These are phyloP conservation scores for Neckera pumila DNA, from an alignment of 225 moss, liverwort and hornwort genomes.

Conservation along the genomic window DNA sequence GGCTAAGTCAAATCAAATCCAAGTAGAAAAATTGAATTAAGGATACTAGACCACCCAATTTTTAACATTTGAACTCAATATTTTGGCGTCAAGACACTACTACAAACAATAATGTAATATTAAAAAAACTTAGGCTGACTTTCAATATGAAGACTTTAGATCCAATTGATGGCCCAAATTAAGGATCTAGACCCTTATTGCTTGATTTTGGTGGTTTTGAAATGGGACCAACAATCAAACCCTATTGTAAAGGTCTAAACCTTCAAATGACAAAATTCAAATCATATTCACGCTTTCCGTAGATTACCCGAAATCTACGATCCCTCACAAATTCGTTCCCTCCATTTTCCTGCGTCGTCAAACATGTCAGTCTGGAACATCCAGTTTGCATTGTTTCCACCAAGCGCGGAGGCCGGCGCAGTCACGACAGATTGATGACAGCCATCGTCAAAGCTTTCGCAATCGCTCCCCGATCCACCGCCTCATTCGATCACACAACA, in stretches of 20 bases:
- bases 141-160: not conserved
- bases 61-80: not conserved
- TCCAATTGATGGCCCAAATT: not conserved
- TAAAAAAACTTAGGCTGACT: not conserved
- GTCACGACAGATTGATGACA: not conserved
- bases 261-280: not conserved
- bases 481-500: not conserved
- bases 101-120: not conserved
- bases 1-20: rapidly evolving
- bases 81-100: rapidly evolving
- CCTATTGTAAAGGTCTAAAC: not conserved
- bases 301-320: not conserved
- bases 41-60: not conserved
- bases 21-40: not conserved
- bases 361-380: not conserved
- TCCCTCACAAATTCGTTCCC: not conserved
- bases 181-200: not conserved
- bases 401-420: not conserved
- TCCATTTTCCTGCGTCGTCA: not conserved
- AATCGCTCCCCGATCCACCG: too few relatives aligned
- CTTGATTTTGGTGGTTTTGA: not conserved
- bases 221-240: not conserved
- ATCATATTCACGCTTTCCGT: rapidly evolving
- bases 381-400: not conserved
- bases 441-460: not conserved